These are phyloP conservation scores for Phytophthora tubulina DNA, from an alignment of 352 stramenopile species.

Conservation along the genomic window DNA sequence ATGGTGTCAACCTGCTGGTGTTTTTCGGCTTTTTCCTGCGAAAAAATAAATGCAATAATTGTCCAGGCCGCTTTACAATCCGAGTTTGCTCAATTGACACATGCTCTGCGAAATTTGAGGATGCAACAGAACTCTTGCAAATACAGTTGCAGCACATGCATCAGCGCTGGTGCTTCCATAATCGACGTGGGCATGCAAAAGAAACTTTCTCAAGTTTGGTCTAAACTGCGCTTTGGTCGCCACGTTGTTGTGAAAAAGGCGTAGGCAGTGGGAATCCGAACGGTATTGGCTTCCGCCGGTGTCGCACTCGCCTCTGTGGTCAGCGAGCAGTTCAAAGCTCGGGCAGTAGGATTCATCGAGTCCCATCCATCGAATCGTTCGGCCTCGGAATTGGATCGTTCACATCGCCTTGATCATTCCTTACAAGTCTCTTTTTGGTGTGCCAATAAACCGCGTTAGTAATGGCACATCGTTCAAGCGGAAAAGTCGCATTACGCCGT, in stretches of 20 bases:
- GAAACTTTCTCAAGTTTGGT: not conserved
- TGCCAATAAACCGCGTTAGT: constrained; percentile 19
- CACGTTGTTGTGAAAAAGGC: constrained; percentile 9
- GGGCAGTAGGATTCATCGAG: constrained; percentile 11
- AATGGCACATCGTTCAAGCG: constrained; percentile 7
- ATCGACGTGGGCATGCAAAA: constrained; percentile 10
- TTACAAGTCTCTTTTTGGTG: constrained; percentile 25
- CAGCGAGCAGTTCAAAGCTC: constrained; percentile 8
- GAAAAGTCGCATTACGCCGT: constrained; percentile 5
- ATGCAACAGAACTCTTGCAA: constrained; percentile 16
- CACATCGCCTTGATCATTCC: constrained; percentile 27
- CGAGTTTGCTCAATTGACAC: not conserved
- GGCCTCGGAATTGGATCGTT: not conserved
- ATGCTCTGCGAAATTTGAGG: constrained; percentile 6
- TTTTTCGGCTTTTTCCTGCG: not conserved
- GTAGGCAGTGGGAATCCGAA: not conserved
- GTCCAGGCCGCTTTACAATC: not conserved
- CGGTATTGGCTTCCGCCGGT: constrained; percentile 5
- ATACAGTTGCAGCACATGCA: constrained; percentile 12
- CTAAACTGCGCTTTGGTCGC: constrained; percentile 15
- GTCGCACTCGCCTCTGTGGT: constrained; percentile 25
- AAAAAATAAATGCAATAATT: not conserved
- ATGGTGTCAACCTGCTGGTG: not conserved
- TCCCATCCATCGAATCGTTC: constrained; percentile 11
- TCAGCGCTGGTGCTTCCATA: constrained; percentile 1